Percentiles rank a stretch among this genome's conserved stretches.
Evolutionary conservation across 257 asterid species (phyloP).

Genomic region (Gentiana macrophylla): DNA sequence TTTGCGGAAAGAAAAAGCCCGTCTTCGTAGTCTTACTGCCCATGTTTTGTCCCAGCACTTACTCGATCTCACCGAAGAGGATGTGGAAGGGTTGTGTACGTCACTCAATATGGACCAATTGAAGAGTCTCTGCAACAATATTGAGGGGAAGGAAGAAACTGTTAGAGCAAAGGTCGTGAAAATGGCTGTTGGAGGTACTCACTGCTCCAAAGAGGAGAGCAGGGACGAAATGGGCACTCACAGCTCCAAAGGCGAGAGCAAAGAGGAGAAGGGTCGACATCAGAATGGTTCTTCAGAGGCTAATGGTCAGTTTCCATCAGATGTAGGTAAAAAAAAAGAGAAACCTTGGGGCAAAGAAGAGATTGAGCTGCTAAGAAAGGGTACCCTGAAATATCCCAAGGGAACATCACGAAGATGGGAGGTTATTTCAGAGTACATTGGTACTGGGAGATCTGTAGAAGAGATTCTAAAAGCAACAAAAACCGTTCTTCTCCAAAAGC

Average conservation of each 20-base stretch:
- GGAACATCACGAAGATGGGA: constrained; percentile 98
- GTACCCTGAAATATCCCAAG: constrained; percentile 77
- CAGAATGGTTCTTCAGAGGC: constrained; percentile 46
- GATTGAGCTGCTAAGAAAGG: constrained; percentile 89
- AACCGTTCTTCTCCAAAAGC: constrained; percentile 92
- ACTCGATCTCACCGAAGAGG: constrained; percentile 41
- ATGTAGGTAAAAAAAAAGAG: constrained; percentile 46
- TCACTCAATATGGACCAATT: constrained; percentile 72
- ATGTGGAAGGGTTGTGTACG: constrained; percentile 63
- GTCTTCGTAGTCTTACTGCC: constrained; percentile 59
- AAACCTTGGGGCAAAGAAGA: constrained; percentile 79
- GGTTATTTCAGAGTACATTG: constrained; percentile 84
- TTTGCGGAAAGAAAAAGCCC: constrained; percentile 74
- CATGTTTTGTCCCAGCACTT: constrained; percentile 41
- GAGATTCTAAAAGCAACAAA: constrained; percentile 95
- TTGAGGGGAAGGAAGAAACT: constrained; percentile 51
- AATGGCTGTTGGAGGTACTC: constrained; percentile 33
- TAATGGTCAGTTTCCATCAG: constrained; percentile 23
- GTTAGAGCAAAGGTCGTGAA: constrained; percentile 44
- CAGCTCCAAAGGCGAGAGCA: constrained; percentile 29
- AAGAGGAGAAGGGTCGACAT: constrained; percentile 24
- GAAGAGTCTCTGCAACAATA: constrained; percentile 44
- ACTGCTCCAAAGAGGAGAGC: constrained; percentile 30
- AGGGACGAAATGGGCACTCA: constrained; percentile 23
- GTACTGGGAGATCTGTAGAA: constrained; percentile 81